Conservation (phyloP, 1,284 basidiomycete species). For the Cutaneotrichosporon cavernicola region DNA sequence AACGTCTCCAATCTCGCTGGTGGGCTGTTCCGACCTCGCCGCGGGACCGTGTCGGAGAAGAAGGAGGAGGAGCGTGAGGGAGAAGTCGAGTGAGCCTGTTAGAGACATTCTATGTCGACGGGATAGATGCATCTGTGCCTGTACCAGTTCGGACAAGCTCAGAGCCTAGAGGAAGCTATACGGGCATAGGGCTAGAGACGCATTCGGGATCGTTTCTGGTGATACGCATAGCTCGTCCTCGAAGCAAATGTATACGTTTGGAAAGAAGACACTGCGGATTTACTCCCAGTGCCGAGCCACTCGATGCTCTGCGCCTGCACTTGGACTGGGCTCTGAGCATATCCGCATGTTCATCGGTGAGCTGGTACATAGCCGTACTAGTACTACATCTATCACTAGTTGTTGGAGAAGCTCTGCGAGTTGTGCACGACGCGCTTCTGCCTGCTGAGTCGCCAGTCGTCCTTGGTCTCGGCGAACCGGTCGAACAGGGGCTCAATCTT, state of each 20-base stretch:
- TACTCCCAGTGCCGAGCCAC: too few relatives aligned
- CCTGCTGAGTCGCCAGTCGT: constrained; percentile 54
- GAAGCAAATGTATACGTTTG: too few relatives aligned
- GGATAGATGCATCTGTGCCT: background rate
- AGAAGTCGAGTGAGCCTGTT: background rate
- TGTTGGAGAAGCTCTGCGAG: constrained; percentile 43
- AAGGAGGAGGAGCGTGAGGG: constrained; percentile 1
- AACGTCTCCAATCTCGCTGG: constrained; percentile 22
- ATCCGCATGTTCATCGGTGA: too few relatives aligned
- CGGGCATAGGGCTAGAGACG: too few relatives aligned
- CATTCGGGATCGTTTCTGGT: too few relatives aligned
- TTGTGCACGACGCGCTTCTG: constrained; percentile 48
- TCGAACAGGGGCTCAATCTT: constrained; percentile 79
- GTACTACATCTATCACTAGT: constrained; percentile 2
- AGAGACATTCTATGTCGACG: background rate
- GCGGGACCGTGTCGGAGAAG: background rate
- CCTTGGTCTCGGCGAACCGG: constrained; percentile 53
- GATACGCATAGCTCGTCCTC: too few relatives aligned
- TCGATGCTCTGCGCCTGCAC: too few relatives aligned
- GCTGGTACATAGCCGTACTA: background rate
- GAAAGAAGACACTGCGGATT: too few relatives aligned
- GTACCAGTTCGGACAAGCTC: background rate
- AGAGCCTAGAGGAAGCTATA: too few relatives aligned
- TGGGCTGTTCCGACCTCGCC: constrained; percentile 22
- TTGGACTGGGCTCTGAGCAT: too few relatives aligned